Evolutionary conservation across 805 yeast genomes (phyloP), one percentile per base, ranked within the genome.

Genomic region (Yarrowia sp.): DNA sequence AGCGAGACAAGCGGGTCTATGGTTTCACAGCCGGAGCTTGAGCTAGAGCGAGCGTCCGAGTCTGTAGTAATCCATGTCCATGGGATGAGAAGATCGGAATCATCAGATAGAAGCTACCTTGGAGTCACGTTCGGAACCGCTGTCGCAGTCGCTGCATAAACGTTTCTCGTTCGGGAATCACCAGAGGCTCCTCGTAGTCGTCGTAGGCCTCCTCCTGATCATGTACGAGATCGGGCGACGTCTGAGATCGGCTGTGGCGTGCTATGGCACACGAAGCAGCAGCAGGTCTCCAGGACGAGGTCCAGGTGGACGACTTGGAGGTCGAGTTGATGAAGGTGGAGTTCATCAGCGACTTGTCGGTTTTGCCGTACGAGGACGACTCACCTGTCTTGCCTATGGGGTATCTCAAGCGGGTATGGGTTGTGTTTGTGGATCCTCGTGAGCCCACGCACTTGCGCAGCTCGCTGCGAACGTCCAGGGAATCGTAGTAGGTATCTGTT

Each of bases 371-470:
- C 1, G 19, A 19, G 19, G 19, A 19, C 19, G 19, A 19, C 19
- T 19, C 19, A 1, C 8, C 40, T 8, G 36, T 45, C 10, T 38
- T 56, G 3, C 38, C 63, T 3, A 59, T 35, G 4, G 52, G 65
- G 43, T 59, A 59, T 35, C 65, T 26, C 19, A 59, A 9, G 1
- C 65, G 26, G 42, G 65, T 59, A 12, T 59, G 11, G 16, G 65
- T 59, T 3, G 65, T 59, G 41, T 59, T 59, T 5, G 65, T 45
- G 41, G 65, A 59, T 15, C 65, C 52, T 0, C 52, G 42, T 2
- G 65, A 59, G 12, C 65, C 65, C 8, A 59, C 52, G 42, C 5
- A 35, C 7, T 59, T 45, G 12, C 65, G 41, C 32, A 59, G 40
- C 15, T 56, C 48, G 12, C 48, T 41, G 5, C 48, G 36, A 11